Conservation (phyloP, 495 filamentous ascomycete genomes). For the Aspergillus steynii region DNA sequence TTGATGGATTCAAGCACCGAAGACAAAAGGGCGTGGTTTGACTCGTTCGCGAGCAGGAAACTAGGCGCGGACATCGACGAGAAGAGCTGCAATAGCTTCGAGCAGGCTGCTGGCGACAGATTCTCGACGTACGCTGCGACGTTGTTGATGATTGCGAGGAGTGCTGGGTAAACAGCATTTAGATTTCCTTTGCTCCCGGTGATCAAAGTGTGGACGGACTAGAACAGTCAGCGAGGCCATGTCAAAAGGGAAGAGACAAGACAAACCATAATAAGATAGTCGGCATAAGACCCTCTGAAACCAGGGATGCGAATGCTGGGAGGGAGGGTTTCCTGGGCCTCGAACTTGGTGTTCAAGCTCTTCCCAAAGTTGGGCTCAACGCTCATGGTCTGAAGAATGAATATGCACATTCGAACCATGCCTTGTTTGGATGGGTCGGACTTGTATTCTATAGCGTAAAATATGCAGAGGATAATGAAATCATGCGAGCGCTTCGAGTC, state of each 20-base stretch:
- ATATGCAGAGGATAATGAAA: constrained; percentile 86
- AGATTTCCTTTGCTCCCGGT: constrained; percentile 90
- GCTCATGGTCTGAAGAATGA: constrained; percentile 92
- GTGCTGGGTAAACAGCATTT: constrained; percentile 87
- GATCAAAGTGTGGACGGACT: constrained; percentile 93
- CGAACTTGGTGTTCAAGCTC: constrained; percentile 85
- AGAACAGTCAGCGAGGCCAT: constrained; percentile 31
- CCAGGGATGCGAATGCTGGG: constrained; percentile 73
- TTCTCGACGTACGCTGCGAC: constrained; percentile 80
- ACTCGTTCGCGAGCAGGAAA: constrained; percentile 94
- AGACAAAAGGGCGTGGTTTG: constrained; percentile 77
- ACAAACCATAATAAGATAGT: constrained; percentile 82
- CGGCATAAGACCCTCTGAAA: constrained; percentile 90
- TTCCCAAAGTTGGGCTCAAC: constrained; percentile 89
- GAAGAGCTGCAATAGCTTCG: constrained; percentile 86
- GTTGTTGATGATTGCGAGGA: constrained; percentile 92
- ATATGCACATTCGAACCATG: constrained; percentile 93
- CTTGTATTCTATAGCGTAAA: constrained; percentile 89
- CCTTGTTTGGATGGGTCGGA: constrained; percentile 86
- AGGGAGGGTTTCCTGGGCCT: constrained; percentile 86
- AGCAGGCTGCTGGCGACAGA: constrained; percentile 70
- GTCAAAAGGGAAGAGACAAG: not conserved
- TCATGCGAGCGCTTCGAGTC: constrained; percentile 93
- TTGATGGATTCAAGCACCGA: constrained; percentile 91
- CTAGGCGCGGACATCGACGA: constrained; percentile 92